A percentile compares a stretch with the other conserved stretches of the same genome.
phyloP scores from a whole-genome alignment of 148 eudicot genomes.

The Mesembryanthemum crystallinum region DNA sequence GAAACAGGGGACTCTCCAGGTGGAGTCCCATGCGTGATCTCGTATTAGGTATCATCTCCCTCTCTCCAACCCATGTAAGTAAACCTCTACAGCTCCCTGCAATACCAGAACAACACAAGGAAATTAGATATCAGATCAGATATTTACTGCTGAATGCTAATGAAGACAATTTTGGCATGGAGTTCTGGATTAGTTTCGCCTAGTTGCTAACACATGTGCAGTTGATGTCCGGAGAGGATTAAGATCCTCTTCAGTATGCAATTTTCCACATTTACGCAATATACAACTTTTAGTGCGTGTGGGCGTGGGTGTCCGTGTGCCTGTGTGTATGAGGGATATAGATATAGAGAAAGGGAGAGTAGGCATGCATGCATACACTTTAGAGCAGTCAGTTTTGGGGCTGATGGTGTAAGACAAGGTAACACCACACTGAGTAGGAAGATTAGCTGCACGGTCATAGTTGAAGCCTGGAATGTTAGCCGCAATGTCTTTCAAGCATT shows the following conservation, averaged over 20 bases:
- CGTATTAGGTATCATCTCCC: background rate
- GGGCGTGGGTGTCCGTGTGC: no score
- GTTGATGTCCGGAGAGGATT: no score
- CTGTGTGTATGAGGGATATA: no score
- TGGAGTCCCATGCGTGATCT: constrained; percentile 12
- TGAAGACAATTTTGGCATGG: background rate
- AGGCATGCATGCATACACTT: constrained; percentile 20
- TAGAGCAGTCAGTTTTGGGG: constrained; percentile 32
- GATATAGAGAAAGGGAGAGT: no score
- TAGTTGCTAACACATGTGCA: background rate
- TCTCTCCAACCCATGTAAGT: constrained; percentile 1
- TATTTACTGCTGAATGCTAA: background rate
- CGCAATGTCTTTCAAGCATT: constrained; percentile 23
- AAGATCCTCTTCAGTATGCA: no score
- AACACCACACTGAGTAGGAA: constrained; percentile 28
- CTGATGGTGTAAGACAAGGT: constrained; percentile 25
- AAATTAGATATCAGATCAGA: background rate
- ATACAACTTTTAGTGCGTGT: no score
- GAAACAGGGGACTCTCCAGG: constrained; percentile 4
- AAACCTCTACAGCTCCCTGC: constrained; percentile 15
- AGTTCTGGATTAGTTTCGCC: no score
- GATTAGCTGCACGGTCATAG: constrained; percentile 23
- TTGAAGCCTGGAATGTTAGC: constrained; percentile 16
- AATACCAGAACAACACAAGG: constrained; percentile 10
- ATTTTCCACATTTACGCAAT: no score